Evolutionary conservation across 805 yeast species (phyloP), one percentile per base, ranked within the genome.

Genomic region (Tanozyma kutaoensis): DNA sequence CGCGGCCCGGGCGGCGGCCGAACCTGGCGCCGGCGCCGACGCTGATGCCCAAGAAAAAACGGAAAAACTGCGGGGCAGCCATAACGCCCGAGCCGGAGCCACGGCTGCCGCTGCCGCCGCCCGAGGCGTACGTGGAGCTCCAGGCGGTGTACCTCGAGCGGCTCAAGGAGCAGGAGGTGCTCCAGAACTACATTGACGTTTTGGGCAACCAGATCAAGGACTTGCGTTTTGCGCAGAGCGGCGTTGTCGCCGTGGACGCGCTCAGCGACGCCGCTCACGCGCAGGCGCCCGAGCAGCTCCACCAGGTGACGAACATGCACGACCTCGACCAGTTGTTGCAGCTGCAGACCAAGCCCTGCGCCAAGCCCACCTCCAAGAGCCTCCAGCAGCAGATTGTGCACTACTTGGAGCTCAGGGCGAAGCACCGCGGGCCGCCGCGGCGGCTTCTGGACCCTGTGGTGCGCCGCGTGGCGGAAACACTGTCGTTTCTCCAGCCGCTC

Each of bases 1-100:
- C 93, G 15, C 76, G 79, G 37, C 79, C 80, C 0, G 80, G 79
- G 13, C 53, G 75, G 27, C 70, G 69, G 37, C 74, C 73, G 3
- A 43, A 39, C 5, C 26, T 30, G 12, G 20, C 24, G 20, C 8
- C 20, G n/a, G n/a, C n/a, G n/a, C n/a, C n/a, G n/a, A n/a, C n/a
- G n/a, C n/a, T 6, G 11, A 21, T 12, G 23, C 23, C 7, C 7
- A 9, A 8, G 13, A 8, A 21, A 21, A 21, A n/a, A n/a, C n/a
- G n/a, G n/a, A n/a, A n/a, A n/a, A n/a, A n/a, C n/a, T n/a, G n/a
- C n/a, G n/a, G n/a, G n/a, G n/a, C n/a, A n/a, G n/a, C 19, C 19
- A 17, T 7, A 17, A 9, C 12, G 12, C 8, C 17, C 15, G 15
- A 23, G n/a, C 6, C 19, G 9, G 12, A 20, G 12, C 8, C n/a